phyloP scores from a whole-genome alignment of 352 stramenopile genomes.

The Phytophthora colocasiae region DNA sequence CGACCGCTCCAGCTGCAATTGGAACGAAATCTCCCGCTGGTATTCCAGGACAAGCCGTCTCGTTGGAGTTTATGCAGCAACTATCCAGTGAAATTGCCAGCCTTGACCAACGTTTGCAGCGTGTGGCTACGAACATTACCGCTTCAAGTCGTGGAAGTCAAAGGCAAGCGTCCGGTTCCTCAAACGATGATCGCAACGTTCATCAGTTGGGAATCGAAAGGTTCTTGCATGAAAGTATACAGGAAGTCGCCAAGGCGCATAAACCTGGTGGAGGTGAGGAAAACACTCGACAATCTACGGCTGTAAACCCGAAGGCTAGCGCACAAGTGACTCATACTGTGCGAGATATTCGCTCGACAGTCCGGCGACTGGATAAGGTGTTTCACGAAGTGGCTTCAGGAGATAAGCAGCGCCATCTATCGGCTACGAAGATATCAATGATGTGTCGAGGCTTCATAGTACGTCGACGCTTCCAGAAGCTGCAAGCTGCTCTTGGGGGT shows the following conservation, averaged over 20 bases:
- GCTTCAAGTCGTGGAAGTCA: constrained; percentile 1
- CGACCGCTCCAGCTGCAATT: constrained; percentile 23
- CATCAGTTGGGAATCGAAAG: constrained; percentile 56
- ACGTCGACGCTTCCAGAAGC: constrained; percentile 51
- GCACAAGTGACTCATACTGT: constrained; percentile 68
- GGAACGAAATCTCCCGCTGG: constrained; percentile 1
- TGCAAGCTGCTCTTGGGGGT: constrained; percentile 50
- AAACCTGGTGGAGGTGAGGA: constrained; percentile 1
- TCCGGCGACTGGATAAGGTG: constrained; percentile 73
- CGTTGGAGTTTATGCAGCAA: constrained; percentile 34
- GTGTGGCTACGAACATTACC: constrained; percentile 18
- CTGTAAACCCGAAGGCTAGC: constrained; percentile 41
- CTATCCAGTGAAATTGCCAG: constrained; percentile 36
- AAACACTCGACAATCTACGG: neutral
- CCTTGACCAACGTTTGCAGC: constrained; percentile 38
- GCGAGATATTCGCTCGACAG: constrained; percentile 67
- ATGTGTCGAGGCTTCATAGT: constrained; percentile 60
- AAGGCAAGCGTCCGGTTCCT: neutral
- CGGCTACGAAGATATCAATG: constrained; percentile 71
- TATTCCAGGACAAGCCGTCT: constrained; percentile 7
- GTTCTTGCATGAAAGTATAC: constrained; percentile 56
- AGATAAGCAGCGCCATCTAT: constrained; percentile 76
- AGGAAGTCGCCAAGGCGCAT: constrained; percentile 46
- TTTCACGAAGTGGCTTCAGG: constrained; percentile 80
- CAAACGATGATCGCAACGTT: constrained; percentile 14